Evolutionary conservation across 164 flowering plant species (phyloP).

Genomic region (Sextonia rubra): DNA sequence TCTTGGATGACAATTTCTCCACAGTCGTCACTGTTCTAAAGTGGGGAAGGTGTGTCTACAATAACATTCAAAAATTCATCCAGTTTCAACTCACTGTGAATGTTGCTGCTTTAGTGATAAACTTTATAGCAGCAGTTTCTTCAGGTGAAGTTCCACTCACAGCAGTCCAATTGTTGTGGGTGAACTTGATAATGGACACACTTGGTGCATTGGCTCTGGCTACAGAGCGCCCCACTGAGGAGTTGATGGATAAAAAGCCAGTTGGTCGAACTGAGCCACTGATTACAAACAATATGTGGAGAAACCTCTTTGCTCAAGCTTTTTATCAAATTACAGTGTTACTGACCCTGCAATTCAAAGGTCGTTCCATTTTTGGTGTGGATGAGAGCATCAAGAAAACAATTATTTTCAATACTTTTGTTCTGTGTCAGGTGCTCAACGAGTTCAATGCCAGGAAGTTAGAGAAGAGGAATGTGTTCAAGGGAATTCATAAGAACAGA

Average conservation of each 20-base stretch:
- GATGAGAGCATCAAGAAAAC: slow-evolving; percentile 35
- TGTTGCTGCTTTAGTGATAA: slow-evolving; percentile 54
- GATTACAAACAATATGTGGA: slow-evolving; percentile 67
- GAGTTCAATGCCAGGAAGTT: slow-evolving; percentile 48
- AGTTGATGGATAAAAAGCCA: slow-evolving; percentile 48
- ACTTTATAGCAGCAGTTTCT: slow-evolving; percentile 53
- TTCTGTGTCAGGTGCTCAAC: slow-evolving; percentile 55
- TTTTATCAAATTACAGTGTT: slow-evolving; percentile 42
- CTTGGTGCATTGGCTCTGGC: slow-evolving; percentile 62
- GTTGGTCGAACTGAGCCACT: slow-evolving; percentile 51
- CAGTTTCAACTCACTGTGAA: slow-evolving; percentile 71
- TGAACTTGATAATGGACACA: slow-evolving; percentile 71
- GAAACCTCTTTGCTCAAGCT: slow-evolving; percentile 54
- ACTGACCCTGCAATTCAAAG: slow-evolving; percentile 43
- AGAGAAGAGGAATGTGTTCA: slow-evolving; percentile 44
- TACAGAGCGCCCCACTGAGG: slow-evolving; percentile 48
- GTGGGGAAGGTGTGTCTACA: slow-evolving; percentile 61
- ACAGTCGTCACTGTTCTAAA: slow-evolving; percentile 41
- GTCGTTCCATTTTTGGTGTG: slow-evolving; percentile 35
- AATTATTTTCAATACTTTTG: slow-evolving; percentile 48
- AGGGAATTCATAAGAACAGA: slow-evolving; percentile 37
- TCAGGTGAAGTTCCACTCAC: slow-evolving; percentile 56
- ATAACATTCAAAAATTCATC: slow-evolving; percentile 65
- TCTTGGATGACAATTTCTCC: slow-evolving; percentile 56
- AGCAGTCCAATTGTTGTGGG: slow-evolving; percentile 64